Percentiles rank a stretch among this genome's conserved stretches.
Evolutionary conservation across 2,329 filamentous ascomycete genomes (phyloP).

Genomic region (Seiridium unicorne): DNA sequence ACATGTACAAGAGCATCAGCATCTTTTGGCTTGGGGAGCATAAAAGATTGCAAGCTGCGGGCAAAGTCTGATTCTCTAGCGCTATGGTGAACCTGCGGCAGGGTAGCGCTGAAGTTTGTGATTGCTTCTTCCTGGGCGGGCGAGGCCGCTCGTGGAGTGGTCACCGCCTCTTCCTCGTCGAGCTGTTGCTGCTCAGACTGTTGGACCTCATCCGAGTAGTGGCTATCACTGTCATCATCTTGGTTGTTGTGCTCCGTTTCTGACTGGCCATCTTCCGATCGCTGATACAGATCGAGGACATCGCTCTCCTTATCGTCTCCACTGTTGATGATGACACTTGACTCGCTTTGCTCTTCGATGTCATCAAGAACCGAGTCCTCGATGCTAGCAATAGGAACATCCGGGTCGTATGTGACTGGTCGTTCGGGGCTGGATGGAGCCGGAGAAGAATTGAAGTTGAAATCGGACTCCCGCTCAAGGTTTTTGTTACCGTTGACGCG

Average conservation of each 20-base stretch:
- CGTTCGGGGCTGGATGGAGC: conserved; percentile 57
- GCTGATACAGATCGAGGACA: conserved; percentile 66
- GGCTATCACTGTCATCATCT: conserved; percentile 51
- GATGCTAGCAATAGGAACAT: conserved; percentile 84
- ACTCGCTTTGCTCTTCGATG: conserved; percentile 46
- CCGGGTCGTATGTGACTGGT: conserved; percentile 72
- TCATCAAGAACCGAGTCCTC: conserved; percentile 64
- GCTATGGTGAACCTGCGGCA: conserved; percentile 36
- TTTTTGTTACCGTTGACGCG: conserved; percentile 70
- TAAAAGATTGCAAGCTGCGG: conserved; percentile 43
- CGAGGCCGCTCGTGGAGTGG: conserved; percentile 48
- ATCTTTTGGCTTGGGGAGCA: conserved; percentile 42
- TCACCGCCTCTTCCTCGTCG: conserved; percentile 42
- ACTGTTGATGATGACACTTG: conserved; percentile 67
- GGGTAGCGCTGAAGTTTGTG: conserved; percentile 30
- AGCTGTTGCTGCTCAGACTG: conserved; percentile 21
- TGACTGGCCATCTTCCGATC: conserved; percentile 38
- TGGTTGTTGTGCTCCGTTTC: conserved; percentile 32
- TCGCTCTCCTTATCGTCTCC: conserved; percentile 61
- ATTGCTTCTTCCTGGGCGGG: conserved; percentile 30
- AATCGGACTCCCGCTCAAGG: conserved; percentile 59
- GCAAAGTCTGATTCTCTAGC: conserved; percentile 37
- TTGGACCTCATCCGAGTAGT: conserved; percentile 47
- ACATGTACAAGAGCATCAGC: conserved; percentile 28
- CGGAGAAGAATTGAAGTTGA: conserved; percentile 62